A percentile compares a stretch with the other conserved stretches of the same genome.
Evolutionary conservation across 352 stramenopile species (phyloP).

Genomic region (Globisporangium acanthophoron): DNA sequence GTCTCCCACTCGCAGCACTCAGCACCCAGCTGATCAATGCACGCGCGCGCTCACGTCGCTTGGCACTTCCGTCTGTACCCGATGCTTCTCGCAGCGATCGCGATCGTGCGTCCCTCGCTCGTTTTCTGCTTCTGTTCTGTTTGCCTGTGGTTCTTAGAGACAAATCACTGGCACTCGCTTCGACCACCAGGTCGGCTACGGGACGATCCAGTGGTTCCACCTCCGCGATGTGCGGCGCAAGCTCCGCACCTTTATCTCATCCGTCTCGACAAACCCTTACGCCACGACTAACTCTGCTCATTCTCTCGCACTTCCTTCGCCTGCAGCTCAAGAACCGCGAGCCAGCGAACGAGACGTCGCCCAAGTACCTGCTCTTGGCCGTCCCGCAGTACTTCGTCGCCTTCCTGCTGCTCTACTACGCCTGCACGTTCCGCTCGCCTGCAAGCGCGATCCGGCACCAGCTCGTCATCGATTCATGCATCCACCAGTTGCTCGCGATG

Average conservation of each 20-base stretch:
- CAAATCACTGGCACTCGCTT: not conserved
- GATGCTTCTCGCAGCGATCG: conserved; percentile 18
- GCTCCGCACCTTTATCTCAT: too few relatives aligned
- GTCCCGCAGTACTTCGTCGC: conserved; percentile 38
- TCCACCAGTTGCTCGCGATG: conserved; percentile 36
- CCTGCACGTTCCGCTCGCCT: conserved; percentile 38
- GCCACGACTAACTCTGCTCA: too few relatives aligned
- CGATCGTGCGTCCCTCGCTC: conserved; percentile 15
- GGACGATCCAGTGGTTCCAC: conserved; percentile 53
- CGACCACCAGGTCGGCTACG: conserved; percentile 23
- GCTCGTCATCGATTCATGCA: conserved; percentile 47
- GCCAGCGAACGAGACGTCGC: conserved; percentile 32
- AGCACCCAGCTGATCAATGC: not conserved
- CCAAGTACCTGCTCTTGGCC: conserved; percentile 50
- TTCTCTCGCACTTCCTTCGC: not conserved
- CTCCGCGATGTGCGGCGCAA: conserved; percentile 26
- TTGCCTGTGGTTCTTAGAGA: not conserved
- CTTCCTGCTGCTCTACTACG: conserved; percentile 56
- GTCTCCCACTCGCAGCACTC: too few relatives aligned
- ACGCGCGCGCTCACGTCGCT: not conserved
- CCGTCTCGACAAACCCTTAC: too few relatives aligned
- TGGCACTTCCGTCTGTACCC: conserved; percentile 24
- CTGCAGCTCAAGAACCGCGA: conserved; percentile 31
- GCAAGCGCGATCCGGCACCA: conserved; percentile 42
- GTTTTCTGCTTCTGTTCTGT: not conserved